Evolutionary conservation across 768 basidiomycete species (phyloP), one percentile per base, ranked within the genome.

Genomic region (Russula sp.): DNA sequence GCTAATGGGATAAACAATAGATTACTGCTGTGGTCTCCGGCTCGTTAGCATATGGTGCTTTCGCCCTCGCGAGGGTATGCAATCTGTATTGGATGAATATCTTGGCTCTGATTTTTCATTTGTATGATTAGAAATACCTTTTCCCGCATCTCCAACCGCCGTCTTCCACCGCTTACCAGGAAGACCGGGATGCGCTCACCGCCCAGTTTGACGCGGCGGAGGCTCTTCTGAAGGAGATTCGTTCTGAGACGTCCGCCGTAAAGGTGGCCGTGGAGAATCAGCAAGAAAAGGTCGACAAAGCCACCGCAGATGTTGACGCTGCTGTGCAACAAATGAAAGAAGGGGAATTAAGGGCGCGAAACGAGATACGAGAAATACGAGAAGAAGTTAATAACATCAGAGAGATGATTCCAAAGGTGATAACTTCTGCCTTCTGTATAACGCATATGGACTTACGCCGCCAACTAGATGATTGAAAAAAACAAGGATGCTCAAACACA

Each of bases 11-110:
- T 18, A 55, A 16, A 36, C 22, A 9, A 9, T 72, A 98, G 95
- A 95, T 99, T 71, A 92, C 95, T 73, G 88, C 89, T 14, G 88
- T 98, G 40, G 79, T 98, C 20, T 94, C 94, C 48, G 94, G 96
- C 1, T 84, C 89, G 7, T 76, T 95, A 6, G 83, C 86, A 9
- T 97, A 92, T 72, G 89, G 92, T 5, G 86, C 91, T 14, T 77
- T 87, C 30, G 79, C 92, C 2, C 74, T 98, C 50, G 93, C 94
- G 72, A 85, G 85, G 76, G 93, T 90, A 69, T 46, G 80, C 69
- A 36, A n/a, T 54, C 28, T 11, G 56, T 50, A 7, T 62, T 49
- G 2, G 34, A 36, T 51, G 40, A 52, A 22, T 55, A 42, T 48
- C 16, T 10, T 36, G 26, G 13, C 26, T n/a, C 44, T 61, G 56